phyloP scores from a whole-genome alignment of 2,329 filamentous ascomycete genomes.

The Colletotrichum tanaceti region DNA sequence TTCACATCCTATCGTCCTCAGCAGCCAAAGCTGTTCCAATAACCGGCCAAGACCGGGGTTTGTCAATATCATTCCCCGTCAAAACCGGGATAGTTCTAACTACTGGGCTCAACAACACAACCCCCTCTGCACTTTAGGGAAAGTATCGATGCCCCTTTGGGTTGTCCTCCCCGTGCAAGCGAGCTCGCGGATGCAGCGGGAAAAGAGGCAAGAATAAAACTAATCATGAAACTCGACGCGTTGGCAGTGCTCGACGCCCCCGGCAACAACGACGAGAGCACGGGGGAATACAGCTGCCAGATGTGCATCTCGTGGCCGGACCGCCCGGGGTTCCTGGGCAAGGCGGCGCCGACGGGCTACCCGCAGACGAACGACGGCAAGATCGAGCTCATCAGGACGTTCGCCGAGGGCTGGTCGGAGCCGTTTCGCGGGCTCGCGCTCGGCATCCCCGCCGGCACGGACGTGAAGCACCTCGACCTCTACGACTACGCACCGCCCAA shows the following conservation, averaged over 20 bases:
- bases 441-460: constrained; percentile 54
- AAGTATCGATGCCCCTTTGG: not conserved
- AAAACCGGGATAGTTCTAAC: constrained; percentile 9
- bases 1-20: too few species aligned
- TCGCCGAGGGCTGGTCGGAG: constrained; percentile 61
- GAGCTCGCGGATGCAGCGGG: too few species aligned
- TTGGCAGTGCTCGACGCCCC: constrained; percentile 61
- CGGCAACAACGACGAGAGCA: constrained; percentile 50
- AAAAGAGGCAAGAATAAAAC: not conserved
- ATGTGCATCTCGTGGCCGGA: constrained; percentile 65
- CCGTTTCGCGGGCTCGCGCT: constrained; percentile 59
- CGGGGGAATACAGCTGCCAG: constrained; percentile 56
- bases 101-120: not conserved
- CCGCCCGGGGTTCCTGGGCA: constrained; percentile 49
- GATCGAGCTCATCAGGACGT: constrained; percentile 54
- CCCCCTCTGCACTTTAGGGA: not conserved
- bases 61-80: too few species aligned
- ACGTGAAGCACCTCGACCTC: constrained; percentile 58
- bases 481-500: constrained; percentile 60
- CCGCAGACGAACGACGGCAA: constrained; percentile 55
- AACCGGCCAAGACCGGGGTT: not conserved
- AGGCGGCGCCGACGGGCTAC: constrained; percentile 50
- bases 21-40: not conserved
- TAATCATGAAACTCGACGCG: not conserved
- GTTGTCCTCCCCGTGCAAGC: not conserved